Evolutionary conservation across 129 eudicot genomes (phyloP), one percentile per base, ranked within the genome.

Genomic region (Flaveria bidentis): DNA sequence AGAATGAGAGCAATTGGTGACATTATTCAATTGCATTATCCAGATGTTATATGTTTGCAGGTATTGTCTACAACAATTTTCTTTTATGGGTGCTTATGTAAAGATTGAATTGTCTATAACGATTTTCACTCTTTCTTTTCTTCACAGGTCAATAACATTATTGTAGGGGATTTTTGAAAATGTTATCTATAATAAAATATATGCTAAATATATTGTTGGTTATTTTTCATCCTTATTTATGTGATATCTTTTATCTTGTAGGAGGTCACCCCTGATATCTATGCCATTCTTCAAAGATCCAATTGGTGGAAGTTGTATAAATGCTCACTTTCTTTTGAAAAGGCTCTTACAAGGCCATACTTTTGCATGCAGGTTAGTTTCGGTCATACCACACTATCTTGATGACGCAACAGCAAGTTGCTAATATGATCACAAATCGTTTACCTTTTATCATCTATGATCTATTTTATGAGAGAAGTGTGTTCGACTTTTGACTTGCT

Each of bases 21-120:
- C 76, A 89, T 94, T 45, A 89, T 94, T 69, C 90, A 78, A 69
- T 72, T 89, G 77, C 97, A 89, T 76, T 71, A 86, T 46, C 98
- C 98, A 0, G 96, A 91, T 78, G 74, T 94, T 67, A 91, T 91
- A 57, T 94, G 98, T 79, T 83, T 94, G 73, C 98, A 94, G 96
- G 98, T 94, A 74, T 71, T 64, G 15, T 56, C 13, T 25, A 18
- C 78, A 26, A 28, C 16, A 26, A 25, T n/a, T 25, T 22, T 1
- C 15, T 74, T 44, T 20, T 15, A 14, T 15, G 56, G 42, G 57
- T 9, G 28, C 44, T 53, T 14, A 1, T 28, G 10, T 9, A 17
- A 36, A 26, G 8, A 15, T 2, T 14, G n/a, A 14, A 16, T 23
- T 70, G 30, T 71, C 14, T 62, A 36, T 36, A 36, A 36, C 4